phyloP scores from a whole-genome alignment of 495 filamentous ascomycete species.

The Penicillium crystallinum region DNA sequence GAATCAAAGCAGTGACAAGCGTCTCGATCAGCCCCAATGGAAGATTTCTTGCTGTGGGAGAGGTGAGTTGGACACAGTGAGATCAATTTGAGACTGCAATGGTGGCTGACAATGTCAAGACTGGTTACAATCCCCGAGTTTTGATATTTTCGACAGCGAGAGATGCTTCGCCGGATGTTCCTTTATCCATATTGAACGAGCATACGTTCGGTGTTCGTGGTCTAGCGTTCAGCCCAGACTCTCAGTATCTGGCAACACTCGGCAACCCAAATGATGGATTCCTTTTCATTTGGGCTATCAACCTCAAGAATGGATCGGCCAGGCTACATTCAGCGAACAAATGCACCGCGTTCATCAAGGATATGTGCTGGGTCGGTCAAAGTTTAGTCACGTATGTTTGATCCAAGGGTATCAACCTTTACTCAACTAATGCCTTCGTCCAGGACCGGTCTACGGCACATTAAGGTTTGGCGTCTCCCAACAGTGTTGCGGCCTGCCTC shows the following conservation, averaged over 20 bases:
- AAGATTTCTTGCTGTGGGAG: conserved; percentile 83
- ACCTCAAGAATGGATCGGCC: conserved; percentile 74
- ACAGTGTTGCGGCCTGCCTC: conserved; percentile 43
- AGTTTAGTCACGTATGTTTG: conserved; percentile 57
- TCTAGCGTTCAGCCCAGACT: conserved; percentile 84
- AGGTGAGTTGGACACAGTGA: conserved; percentile 46
- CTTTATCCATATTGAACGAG: conserved; percentile 79
- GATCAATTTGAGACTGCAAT: conserved; percentile 8
- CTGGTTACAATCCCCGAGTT: conserved; percentile 87
- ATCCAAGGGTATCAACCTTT: background rate
- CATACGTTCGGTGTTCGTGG: conserved; percentile 86
- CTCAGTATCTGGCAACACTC: conserved; percentile 80
- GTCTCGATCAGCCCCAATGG: conserved; percentile 88
- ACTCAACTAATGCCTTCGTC: conserved; percentile 7
- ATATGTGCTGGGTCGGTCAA: conserved; percentile 83
- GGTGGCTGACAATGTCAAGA: conserved; percentile 38
- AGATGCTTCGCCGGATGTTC: conserved; percentile 71
- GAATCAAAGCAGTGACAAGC: conserved; percentile 95
- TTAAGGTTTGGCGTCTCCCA: conserved; percentile 89
- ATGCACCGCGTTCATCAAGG: conserved; percentile 76
- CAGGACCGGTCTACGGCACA: conserved; percentile 79
- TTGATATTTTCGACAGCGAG: conserved; percentile 77
- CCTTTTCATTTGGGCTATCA: conserved; percentile 85
- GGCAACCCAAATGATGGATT: conserved; percentile 90
- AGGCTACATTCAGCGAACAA: conserved; percentile 88